phyloP scores from a whole-genome alignment of 495 filamentous ascomycete species.

The Chlorociboria aeruginascens region DNA sequence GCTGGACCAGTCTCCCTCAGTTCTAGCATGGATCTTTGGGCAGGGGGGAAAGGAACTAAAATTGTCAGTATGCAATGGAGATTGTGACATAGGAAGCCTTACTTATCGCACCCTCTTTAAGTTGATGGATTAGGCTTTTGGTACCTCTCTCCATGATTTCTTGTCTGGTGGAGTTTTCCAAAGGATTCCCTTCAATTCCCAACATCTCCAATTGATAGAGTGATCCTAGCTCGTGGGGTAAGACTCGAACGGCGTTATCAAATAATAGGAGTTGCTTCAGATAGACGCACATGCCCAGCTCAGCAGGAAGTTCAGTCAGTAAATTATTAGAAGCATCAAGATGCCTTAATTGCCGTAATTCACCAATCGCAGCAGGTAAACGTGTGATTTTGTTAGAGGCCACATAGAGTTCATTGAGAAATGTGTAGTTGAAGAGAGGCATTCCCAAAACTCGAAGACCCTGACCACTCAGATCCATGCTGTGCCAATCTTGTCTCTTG shows the following conservation, averaged over 20 bases:
- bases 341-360: slow-evolving; percentile 61
- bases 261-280: slow-evolving; percentile 70
- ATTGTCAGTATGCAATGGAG: slow-evolving; percentile 4
- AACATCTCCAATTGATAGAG: slow-evolving; percentile 77
- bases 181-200: slow-evolving; percentile 83
- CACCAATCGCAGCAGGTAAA: slow-evolving; percentile 67
- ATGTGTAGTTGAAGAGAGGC: slow-evolving; percentile 71
- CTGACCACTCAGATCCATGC: slow-evolving; percentile 88
- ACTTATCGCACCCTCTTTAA: slow-evolving; percentile 79
- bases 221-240: slow-evolving; percentile 80
- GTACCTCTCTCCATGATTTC: slow-evolving; percentile 79
- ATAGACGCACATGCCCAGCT: slow-evolving; percentile 92
- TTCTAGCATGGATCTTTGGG: slow-evolving; percentile 29
- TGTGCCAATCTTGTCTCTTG: slow-evolving; percentile 69
- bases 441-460: slow-evolving; percentile 69
- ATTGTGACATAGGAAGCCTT: slow-evolving; percentile 23
- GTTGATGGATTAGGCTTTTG: slow-evolving; percentile 64
- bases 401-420: slow-evolving; percentile 81
- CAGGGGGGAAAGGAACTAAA: slow-evolving; percentile 59
- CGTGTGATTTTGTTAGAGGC: slow-evolving; percentile 76
- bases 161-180: slow-evolving; percentile 58
- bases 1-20: slow-evolving; percentile 37
- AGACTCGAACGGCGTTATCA: slow-evolving; percentile 70
- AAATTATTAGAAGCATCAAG: slow-evolving; percentile 86
- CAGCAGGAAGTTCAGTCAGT: slow-evolving; percentile 68